These are phyloP conservation scores for Condylostoma magnum DNA, from an alignment of 169 alveolate species.

Conservation along the genomic window DNA sequence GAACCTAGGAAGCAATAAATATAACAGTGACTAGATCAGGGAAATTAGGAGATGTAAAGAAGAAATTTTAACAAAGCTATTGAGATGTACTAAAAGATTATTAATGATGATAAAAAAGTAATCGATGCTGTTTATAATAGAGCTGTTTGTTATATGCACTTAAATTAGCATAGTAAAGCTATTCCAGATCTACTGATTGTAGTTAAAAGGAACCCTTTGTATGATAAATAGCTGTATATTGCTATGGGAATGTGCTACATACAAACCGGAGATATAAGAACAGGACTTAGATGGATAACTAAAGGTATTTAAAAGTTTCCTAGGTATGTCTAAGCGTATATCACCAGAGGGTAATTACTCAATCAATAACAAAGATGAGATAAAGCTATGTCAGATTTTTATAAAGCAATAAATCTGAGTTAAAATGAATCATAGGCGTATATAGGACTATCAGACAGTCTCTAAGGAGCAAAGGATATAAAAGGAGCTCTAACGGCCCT, in stretches of 20 bases:
- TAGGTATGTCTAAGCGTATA: constrained; percentile 43
- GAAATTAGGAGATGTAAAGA: constrained; percentile 14
- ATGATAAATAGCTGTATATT: constrained; percentile 37
- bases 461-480: constrained; percentile 1
- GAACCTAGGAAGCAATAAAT: neutral
- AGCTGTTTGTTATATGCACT: constrained; percentile 46
- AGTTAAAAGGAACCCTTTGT: constrained; percentile 37
- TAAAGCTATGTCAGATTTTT: constrained; percentile 22
- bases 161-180: constrained; percentile 38
- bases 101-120: constrained; percentile 35
- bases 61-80: constrained; percentile 41
- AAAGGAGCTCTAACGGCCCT: constrained; percentile 8
- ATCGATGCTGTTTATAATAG: constrained; percentile 48
- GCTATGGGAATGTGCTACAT: constrained; percentile 52
- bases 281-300: constrained; percentile 42
- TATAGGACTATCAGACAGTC: constrained; percentile 15
- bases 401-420: neutral
- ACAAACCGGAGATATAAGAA: constrained; percentile 29
- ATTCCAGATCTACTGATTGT: constrained; percentile 35
- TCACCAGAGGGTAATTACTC: constrained; percentile 54
- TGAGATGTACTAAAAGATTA: constrained; percentile 54
- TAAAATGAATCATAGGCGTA: constrained; percentile 12
- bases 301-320: constrained; percentile 54
- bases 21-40: neutral
- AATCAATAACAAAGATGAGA: constrained; percentile 20